phyloP scores from a whole-genome alignment of 441 rosid species.

The Pelargonium myrrhifolium region DNA sequence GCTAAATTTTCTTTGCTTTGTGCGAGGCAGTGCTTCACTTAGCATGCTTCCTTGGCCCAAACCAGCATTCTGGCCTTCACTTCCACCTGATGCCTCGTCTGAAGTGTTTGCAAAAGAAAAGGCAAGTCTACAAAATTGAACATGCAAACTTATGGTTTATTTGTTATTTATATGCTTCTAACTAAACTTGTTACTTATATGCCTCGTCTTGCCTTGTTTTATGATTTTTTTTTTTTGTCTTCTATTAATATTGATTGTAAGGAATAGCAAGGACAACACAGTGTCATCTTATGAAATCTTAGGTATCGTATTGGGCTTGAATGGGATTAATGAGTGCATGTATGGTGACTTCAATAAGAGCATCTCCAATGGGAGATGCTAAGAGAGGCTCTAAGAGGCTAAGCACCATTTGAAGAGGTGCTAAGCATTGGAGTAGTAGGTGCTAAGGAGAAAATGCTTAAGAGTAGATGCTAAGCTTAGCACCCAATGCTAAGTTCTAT shows the following conservation, averaged over 20 bases:
- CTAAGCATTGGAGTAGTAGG: too few species aligned
- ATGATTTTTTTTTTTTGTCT: background rate
- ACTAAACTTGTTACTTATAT: too few species aligned
- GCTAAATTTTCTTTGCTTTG: slow-evolving; percentile 18
- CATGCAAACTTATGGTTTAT: slow-evolving; percentile 1
- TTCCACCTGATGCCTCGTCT: slow-evolving; percentile 74
- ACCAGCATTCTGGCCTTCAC: slow-evolving; percentile 92
- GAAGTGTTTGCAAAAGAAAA: slow-evolving; percentile 92
- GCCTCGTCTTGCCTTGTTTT: background rate
- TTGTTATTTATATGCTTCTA: background rate
- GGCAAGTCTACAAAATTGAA: slow-evolving; percentile 36
- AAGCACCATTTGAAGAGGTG: too few species aligned
- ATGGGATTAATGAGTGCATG: background rate
- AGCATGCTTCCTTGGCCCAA: slow-evolving; percentile 99
- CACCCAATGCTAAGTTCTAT: too few species aligned
- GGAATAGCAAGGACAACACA: background rate
- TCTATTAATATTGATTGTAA: background rate
- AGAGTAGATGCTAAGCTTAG: too few species aligned
- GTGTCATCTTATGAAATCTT: background rate
- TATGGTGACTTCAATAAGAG: too few species aligned
- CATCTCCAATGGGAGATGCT: too few species aligned
- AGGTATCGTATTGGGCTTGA: background rate
- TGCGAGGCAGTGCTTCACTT: slow-evolving; percentile 73
- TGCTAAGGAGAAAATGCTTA: too few species aligned
- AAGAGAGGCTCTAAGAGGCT: too few species aligned